A percentile compares a stretch with the other conserved stretches of the same genome.
Evolutionary conservation across 1,284 basidiomycete genomes (phyloP).

Genomic region (Mixia osmundae): DNA sequence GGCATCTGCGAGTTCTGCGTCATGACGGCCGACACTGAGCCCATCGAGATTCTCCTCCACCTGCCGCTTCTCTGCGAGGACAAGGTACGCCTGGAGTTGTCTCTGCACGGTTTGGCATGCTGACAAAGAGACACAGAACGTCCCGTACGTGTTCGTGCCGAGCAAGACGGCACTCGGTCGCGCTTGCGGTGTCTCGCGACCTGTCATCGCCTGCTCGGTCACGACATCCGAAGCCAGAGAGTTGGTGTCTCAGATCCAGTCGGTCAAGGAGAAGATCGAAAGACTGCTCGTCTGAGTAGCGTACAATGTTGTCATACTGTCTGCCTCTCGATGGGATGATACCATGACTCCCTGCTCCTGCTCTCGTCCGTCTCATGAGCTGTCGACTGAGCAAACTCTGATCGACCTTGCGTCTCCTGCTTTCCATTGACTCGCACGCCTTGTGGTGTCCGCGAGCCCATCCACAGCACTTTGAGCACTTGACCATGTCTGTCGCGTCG

Average conservation of each 20-base stretch:
- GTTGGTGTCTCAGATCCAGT: constrained; percentile 68
- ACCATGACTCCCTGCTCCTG: too few species aligned
- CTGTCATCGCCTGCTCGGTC: constrained; percentile 84
- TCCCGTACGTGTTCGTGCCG: constrained; percentile 30
- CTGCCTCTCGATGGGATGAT: too few species aligned
- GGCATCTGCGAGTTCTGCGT: constrained; percentile 98
- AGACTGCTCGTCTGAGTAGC: constrained; percentile 40
- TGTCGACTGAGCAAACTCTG: too few species aligned
- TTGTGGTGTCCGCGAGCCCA: too few species aligned
- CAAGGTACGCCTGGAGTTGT: constrained; percentile 35
- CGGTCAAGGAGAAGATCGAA: constrained; percentile 69
- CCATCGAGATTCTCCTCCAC: constrained; percentile 91
- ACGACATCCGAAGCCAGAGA: constrained; percentile 91
- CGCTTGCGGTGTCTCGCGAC: constrained; percentile 83
- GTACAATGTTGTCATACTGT: too few species aligned
- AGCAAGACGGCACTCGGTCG: constrained; percentile 85
- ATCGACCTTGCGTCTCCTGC: too few species aligned
- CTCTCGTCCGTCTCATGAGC: too few species aligned
- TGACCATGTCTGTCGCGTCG: too few species aligned
- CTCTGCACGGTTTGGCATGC: too few species aligned
- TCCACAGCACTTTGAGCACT: too few species aligned
- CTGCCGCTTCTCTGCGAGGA: constrained; percentile 95
- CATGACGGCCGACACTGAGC: constrained; percentile 69
- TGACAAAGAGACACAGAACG: constrained; percentile 15
- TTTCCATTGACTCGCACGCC: too few species aligned